Percentiles rank a stretch among this genome's conserved stretches.
phyloP scores from a whole-genome alignment of 768 basidiomycete genomes.

The Obba rivulosa region DNA sequence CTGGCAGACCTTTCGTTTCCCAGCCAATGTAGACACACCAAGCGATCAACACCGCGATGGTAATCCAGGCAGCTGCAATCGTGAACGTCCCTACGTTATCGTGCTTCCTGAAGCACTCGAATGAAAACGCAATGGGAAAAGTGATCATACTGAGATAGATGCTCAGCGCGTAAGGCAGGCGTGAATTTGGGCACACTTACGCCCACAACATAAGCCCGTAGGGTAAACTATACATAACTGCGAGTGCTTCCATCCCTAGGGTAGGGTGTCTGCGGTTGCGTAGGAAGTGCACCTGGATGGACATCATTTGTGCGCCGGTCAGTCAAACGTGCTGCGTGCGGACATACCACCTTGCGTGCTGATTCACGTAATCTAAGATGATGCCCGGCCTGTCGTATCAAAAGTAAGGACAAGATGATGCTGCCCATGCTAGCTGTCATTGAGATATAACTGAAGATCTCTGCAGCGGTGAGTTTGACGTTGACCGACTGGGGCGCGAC shows the following conservation, averaged over 20 bases:
- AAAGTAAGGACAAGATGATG: constrained; percentile 26
- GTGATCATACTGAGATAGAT: constrained; percentile 28
- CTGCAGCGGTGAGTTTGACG: constrained; percentile 34
- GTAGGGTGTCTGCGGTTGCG: constrained; percentile 16
- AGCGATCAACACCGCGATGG: constrained; percentile 28
- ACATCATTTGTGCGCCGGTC: constrained; percentile 1
- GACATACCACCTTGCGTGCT: constrained; percentile 33
- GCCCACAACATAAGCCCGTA: constrained; percentile 56
- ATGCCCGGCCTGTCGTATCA: constrained; percentile 28
- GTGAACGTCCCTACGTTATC: constrained; percentile 22
- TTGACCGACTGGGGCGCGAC: constrained; percentile 12
- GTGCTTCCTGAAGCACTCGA: constrained; percentile 26
- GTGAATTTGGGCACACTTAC: constrained; percentile 29
- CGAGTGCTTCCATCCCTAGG: constrained; percentile 44
- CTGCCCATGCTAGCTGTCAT: constrained; percentile 6
- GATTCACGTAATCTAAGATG: constrained; percentile 13
- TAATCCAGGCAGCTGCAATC: constrained; percentile 26
- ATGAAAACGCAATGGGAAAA: constrained; percentile 34
- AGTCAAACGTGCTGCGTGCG: not conserved
- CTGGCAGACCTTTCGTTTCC: constrained; percentile 20
- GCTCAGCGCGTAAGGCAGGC: not conserved
- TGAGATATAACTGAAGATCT: constrained; percentile 35
- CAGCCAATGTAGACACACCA: constrained; percentile 43
- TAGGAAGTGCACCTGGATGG: constrained; percentile 20
- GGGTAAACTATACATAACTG: constrained; percentile 49